Percentiles rank a stretch among this genome's conserved stretches.
Evolutionary conservation across 2,329 filamentous ascomycete species (phyloP).

Genomic region (Colletotrichum noveboracense): DNA sequence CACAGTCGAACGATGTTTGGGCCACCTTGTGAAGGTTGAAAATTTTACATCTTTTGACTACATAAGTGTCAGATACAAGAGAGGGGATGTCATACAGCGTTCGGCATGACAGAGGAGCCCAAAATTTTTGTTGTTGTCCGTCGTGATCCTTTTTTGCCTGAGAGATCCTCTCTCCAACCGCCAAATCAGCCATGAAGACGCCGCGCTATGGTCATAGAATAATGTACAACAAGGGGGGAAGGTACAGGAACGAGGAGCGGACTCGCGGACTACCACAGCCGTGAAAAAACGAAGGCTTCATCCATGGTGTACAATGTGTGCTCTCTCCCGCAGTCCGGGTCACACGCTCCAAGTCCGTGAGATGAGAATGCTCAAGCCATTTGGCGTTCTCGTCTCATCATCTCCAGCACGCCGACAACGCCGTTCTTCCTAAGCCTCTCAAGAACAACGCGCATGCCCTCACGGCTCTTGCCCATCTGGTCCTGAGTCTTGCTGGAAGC

Average conservation of each 20-base stretch:
- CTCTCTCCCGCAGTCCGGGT: not conserved
- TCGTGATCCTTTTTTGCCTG: slow-evolving; percentile 6
- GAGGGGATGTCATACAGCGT: slow-evolving; percentile 41
- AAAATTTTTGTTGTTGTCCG: slow-evolving; percentile 3
- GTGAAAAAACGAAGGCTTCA: not conserved
- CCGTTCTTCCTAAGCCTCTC: slow-evolving; percentile 68
- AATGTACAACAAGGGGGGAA: slow-evolving; percentile 31
- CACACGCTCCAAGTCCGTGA: slow-evolving; percentile 1
- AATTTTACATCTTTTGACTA: slow-evolving; percentile 2
- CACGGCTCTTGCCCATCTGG: slow-evolving; percentile 79
- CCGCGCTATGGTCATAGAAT: slow-evolving; percentile 38
- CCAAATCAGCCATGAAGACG: slow-evolving; percentile 31
- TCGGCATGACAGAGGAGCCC: slow-evolving; percentile 21
- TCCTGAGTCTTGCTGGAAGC: slow-evolving; percentile 79
- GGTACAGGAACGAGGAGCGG: slow-evolving; percentile 5
- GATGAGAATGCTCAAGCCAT: not conserved
- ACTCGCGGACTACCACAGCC: not conserved
- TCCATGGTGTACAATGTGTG: slow-evolving; percentile 11
- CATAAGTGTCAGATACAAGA: slow-evolving; percentile 33
- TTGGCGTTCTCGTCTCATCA: slow-evolving; percentile 50
- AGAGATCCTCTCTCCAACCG: not conserved
- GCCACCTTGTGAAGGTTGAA: not conserved
- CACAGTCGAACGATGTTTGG: not conserved
- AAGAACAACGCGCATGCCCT: slow-evolving; percentile 83
- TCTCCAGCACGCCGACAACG: slow-evolving; percentile 63